Base-by-base conservation (phyloP, 805 yeast genomes). In the Starmera amethionina region DNA sequence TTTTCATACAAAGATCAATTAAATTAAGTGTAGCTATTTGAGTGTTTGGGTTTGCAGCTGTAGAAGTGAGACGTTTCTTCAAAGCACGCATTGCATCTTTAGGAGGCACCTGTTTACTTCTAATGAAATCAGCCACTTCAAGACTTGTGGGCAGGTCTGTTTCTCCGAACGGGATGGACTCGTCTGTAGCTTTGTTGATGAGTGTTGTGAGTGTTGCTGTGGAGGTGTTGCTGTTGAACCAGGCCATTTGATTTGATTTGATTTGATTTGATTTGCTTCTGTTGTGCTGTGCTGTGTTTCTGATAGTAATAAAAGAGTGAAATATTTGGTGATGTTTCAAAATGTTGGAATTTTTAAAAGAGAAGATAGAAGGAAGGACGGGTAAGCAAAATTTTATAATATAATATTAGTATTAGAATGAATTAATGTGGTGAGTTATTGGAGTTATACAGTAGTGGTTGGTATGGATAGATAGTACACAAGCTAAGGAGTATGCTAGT, bases 81-180 rank as follows among this genome's bases (percentile, higher is more conserved):
- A 90, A 63, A n/a, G 79, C 65, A 47, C 94, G 66, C 89, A 90
- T 83, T 27, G 94, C 86, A 41, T 82, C 90, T 50, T 77, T 82
- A 3, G 96, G 75, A 1, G 79, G 70, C 9, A 87, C 77, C 43
- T 80, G 77, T 53, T 87, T 87, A 36, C 90, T 78, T 48, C 97
- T 73, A 32, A 93, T 85, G 34, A 79, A 56, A 58, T 93, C 98
- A 38, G 95, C 82, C 40, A 90, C 74, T 55, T 93, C 97, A 43
- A 93, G 67, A 12, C 90, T 88, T 35, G 70, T 63, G 12, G 75
- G 70, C 43, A 82, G 63, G 52, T 89, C 96, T 36, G 83, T 70
- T 53, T 89, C 96, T 3, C 97, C 97, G 54, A 82, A 77, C 5
- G 97, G 97, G 36, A 89, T 82, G n/a, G 84, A 67, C 58, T 87